Evolutionary conservation across 352 stramenopile genomes (phyloP), one percentile per base, ranked within the genome.

Genomic region (Pythium insidiosum): DNA sequence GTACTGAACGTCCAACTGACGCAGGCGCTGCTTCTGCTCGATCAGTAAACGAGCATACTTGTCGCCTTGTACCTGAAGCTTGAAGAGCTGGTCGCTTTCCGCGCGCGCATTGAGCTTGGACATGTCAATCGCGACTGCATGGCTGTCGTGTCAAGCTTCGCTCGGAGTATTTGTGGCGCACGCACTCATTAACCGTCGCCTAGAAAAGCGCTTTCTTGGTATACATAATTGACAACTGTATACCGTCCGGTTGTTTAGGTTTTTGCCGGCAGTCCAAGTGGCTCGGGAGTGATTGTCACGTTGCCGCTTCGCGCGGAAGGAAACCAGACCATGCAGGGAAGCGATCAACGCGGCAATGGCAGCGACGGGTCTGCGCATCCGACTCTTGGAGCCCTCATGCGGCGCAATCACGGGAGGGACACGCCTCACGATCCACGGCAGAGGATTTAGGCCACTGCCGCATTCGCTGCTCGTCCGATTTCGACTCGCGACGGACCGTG

Each of bases 41-140:
- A 84, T 61, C 7, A 89, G 50, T 28, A 87, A 53, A 13, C 73
- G 58, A 25, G 77, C 68, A 43, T 85, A 90, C 53, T 86, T 88
- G 68, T 90, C 77, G 15, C 72, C 72, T 53, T 88, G 72, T 3
- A 87, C 61, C 47, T 90, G 77, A n/a, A 90, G 55, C 39, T 82
- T 81, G 63, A 90, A 90, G 40, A 88, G 68, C 60, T 83, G 66
- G 47, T 90, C 77, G 37, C 72, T 87, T 60, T 87, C 73, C 20
- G 72, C 70, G 24, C 66, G 65, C 35, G 66, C 70, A 47, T 83
- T 83, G 22, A 66, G 72, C 63, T 77, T 81, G 58, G 68, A 63
- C 68, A 83, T 85, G 15, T 16, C 21, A 11, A 11, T 12, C 3
- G 11, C n/a, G n/a, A n/a, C n/a, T n/a, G n/a, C n/a, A n/a, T n/a